Conservation (phyloP, 495 filamentous ascomycete genomes). For the Acidomyces sp. region DNA sequence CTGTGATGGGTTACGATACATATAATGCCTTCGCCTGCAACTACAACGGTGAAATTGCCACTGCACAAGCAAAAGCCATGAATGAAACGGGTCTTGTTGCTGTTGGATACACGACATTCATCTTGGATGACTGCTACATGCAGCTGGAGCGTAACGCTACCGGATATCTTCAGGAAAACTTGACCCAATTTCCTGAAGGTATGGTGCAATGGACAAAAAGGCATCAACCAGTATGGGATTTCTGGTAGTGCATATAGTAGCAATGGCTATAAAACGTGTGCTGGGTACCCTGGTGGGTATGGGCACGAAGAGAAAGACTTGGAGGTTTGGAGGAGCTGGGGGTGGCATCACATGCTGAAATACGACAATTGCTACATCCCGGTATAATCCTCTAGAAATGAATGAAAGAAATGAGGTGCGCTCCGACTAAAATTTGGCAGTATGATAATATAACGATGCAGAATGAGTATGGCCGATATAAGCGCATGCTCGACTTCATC, state of each 20-base stretch:
- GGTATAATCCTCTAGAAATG: not conserved
- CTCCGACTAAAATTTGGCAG: no score
- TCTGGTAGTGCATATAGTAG: constrained; percentile 10
- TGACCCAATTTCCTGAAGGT: constrained; percentile 14
- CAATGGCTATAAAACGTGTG: constrained; percentile 14
- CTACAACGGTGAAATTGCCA: constrained; percentile 14
- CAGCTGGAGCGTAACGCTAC: constrained; percentile 10
- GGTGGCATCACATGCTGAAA: constrained; percentile 19
- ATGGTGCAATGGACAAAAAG: constrained; percentile 7
- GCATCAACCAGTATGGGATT: constrained; percentile 14
- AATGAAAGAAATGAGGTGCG: constrained; percentile 8
- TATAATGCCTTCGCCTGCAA: constrained; percentile 19
- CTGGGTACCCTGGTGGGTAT: constrained; percentile 13
- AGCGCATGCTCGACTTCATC: constrained; percentile 17
- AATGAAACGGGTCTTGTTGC: constrained; percentile 12
- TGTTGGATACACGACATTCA: constrained; percentile 17
- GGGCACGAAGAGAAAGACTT: constrained; percentile 11
- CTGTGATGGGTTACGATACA: constrained; percentile 18
- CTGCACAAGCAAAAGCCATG: constrained; percentile 14
- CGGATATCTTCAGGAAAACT: constrained; percentile 14
- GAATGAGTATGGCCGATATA: constrained; percentile 13
- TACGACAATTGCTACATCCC: constrained; percentile 19
- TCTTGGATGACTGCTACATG: constrained; percentile 19
- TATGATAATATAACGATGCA: constrained; percentile 16
- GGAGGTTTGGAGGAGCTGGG: no score